Percentiles rank a stretch among this genome's conserved stretches.
Evolutionary conservation across 352 stramenopile species (phyloP).

Genomic region (Globisporangium cylindrosporum): DNA sequence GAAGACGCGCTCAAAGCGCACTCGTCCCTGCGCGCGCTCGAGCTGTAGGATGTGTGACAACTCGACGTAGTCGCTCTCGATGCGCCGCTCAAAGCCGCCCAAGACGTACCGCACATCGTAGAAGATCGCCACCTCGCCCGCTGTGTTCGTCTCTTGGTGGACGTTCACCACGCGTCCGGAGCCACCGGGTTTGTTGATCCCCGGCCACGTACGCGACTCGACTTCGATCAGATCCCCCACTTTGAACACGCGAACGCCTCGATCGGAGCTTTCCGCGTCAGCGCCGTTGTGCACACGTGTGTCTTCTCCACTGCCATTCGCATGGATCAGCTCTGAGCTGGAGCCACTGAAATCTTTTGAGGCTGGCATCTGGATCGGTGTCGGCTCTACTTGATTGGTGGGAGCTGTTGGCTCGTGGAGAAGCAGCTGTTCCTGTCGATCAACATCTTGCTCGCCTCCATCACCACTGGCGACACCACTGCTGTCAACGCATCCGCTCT

Average conservation of each 20-base stretch:
- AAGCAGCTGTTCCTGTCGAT: background rate
- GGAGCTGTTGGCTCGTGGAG: background rate
- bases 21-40: constrained; percentile 33
- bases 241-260: constrained; percentile 21
- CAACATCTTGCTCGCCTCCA: background rate
- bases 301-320: background rate
- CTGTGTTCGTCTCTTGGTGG: constrained; percentile 25
- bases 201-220: constrained; percentile 77
- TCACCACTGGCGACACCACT: background rate
- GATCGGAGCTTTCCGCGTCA: constrained; percentile 1
- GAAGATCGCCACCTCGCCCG: constrained; percentile 28
- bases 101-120: constrained; percentile 85
- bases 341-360: background rate
- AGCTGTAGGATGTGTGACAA: constrained; percentile 41
- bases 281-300: background rate
- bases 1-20: constrained; percentile 43
- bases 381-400: background rate
- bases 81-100: constrained; percentile 70
- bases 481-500: background rate
- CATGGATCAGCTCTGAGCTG: background rate
- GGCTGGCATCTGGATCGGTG: background rate
- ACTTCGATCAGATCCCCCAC: constrained; percentile 56
- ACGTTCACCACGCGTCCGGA: constrained; percentile 54
- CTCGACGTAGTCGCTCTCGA: constrained; percentile 67
- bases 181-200: constrained; percentile 85